Evolutionary conservation across 495 filamentous ascomycete species (phyloP).

Genomic region (Staphylotrichum longicolle): DNA sequence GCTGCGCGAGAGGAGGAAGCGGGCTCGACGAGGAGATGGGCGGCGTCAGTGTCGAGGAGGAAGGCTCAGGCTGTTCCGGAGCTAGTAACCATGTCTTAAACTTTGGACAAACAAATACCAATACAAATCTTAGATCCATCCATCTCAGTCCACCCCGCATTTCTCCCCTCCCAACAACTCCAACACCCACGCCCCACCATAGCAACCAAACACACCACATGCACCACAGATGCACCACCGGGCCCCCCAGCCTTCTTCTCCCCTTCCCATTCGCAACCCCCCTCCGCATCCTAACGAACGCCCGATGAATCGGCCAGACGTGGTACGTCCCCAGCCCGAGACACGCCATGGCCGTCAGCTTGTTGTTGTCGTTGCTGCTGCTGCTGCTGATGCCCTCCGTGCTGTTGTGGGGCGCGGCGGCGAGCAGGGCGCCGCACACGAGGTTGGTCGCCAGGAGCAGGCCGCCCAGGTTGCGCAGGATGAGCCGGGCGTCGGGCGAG

Average conservation of each 20-base stretch:
- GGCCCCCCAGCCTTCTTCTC: conserved; percentile 29
- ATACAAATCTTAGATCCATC: neutral
- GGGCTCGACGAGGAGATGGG: conserved; percentile 51
- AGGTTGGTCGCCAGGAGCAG: conserved; percentile 39
- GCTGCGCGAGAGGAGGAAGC: conserved; percentile 64
- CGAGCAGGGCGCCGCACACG: conserved; percentile 26
- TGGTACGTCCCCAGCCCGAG: conserved; percentile 41
- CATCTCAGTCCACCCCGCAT: neutral
- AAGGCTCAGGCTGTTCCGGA: conserved; percentile 75
- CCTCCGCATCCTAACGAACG: conserved; percentile 23
- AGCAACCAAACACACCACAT: conserved; percentile 26
- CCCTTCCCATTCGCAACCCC: neutral
- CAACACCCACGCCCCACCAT: conserved; percentile 19
- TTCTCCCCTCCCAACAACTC: neutral
- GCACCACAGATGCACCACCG: conserved; percentile 30
- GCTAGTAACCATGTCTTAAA: conserved; percentile 21
- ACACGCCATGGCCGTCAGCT: conserved; percentile 24
- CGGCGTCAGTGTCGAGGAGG: conserved; percentile 58
- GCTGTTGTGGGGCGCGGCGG: neutral
- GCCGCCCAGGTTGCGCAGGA: conserved; percentile 42
- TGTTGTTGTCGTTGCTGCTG: conserved; percentile 11
- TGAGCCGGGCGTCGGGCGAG: conserved; percentile 33
- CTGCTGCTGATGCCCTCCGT: too few species aligned
- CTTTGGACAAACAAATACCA: neutral
- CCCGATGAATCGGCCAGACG: conserved; percentile 40